These are phyloP conservation scores for Iris macrosiphon DNA, from an alignment of 106 monocot genomes.

Conservation along the genomic window DNA sequence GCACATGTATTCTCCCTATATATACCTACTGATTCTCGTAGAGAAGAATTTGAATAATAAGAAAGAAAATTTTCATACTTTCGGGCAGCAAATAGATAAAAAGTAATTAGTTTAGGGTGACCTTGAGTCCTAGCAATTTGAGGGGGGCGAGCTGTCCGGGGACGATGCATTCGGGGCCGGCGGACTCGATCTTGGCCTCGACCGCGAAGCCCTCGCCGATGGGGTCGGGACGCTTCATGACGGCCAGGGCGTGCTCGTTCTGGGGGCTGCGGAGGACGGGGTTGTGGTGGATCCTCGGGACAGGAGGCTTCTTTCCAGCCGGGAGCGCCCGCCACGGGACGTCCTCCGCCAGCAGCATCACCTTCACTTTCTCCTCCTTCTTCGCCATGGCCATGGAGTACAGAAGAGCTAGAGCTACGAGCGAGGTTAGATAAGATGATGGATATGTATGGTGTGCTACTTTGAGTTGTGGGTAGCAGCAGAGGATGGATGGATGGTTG, in stretches of 20 bases:
- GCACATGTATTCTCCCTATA: too few relatives aligned
- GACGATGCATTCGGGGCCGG: conserved; percentile 84
- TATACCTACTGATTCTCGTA: too few relatives aligned
- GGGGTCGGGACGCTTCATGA: conserved; percentile 83
- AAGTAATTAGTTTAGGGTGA: conserved; percentile 19
- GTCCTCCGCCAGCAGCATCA: conserved; percentile 62
- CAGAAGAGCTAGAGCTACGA: too few relatives aligned
- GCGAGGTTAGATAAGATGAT: too few relatives aligned
- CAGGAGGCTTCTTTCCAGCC: conserved; percentile 30
- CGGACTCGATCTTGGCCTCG: conserved; percentile 73
- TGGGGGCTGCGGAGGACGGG: conserved; percentile 62
- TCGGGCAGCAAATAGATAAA: too few relatives aligned
- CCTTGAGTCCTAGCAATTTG: conserved; percentile 82
- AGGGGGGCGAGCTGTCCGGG: conserved; percentile 75
- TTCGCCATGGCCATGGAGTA: too few relatives aligned
- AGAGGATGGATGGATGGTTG: too few relatives aligned
- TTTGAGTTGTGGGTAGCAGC: too few relatives aligned
- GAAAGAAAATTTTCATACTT: too few relatives aligned
- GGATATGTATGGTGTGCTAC: too few relatives aligned
- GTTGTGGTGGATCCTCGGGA: conserved; percentile 66
- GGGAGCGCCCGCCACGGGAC: conserved; percentile 65
- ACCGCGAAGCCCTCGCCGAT: conserved; percentile 72
- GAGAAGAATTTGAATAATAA: too few relatives aligned
- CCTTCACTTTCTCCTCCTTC: too few relatives aligned
- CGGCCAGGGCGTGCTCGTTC: conserved; percentile 50